Conservation (phyloP, 2,329 filamentous ascomycete genomes). For the Xylariaceae sp. region DNA sequence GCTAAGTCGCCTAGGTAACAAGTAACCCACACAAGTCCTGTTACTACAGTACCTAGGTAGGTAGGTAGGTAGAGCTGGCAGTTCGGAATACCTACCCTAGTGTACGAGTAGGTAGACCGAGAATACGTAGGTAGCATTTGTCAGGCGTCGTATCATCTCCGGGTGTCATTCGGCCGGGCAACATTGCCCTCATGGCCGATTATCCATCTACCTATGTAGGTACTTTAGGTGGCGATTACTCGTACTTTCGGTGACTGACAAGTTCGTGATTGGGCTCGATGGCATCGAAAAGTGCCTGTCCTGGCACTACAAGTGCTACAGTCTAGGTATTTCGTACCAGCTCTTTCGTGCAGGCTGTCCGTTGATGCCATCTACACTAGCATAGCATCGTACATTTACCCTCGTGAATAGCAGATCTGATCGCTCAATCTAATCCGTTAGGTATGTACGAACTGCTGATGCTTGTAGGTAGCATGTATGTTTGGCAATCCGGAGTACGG, state of each 20-base stretch:
- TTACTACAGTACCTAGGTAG: not conserved
- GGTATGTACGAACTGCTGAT: not conserved
- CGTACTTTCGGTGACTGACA: too few species aligned
- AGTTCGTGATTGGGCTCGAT: too few species aligned
- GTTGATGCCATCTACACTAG: not conserved
- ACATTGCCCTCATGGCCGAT: not conserved
- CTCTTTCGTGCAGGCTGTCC: not conserved
- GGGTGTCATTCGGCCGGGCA: not conserved
- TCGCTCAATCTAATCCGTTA: not conserved
- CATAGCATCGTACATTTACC: not conserved
- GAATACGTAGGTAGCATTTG: too few species aligned
- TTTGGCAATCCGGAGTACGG: not conserved
- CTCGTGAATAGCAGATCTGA: not conserved
- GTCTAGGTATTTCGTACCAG: not conserved
- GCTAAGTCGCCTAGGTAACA: too few species aligned
- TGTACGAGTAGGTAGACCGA: too few species aligned
- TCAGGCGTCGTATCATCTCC: not conserved
- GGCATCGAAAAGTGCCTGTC: too few species aligned
- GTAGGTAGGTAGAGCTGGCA: too few species aligned
- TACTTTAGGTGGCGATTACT: not conserved
- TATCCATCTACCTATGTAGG: not conserved
- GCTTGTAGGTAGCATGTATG: not conserved
- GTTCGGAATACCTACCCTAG: too few species aligned
- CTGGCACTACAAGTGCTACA: too few species aligned
- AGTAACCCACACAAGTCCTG: not conserved